phyloP scores from a whole-genome alignment of 2,329 filamentous ascomycete species.

The Colletotrichum navitas region DNA sequence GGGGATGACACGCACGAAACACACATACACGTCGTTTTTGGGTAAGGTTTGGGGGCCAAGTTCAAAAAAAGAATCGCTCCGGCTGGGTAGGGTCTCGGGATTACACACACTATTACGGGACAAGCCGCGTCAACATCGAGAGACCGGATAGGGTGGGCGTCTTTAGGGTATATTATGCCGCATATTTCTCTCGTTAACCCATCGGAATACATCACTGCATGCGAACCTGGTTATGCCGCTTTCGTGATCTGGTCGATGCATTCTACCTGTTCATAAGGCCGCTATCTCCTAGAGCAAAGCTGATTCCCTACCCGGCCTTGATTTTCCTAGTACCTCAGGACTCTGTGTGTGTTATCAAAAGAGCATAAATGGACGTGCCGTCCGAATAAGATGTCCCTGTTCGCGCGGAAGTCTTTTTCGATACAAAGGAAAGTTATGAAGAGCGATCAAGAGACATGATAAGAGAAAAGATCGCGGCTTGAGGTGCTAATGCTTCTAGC shows the following conservation, averaged over 20 bases:
- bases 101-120: conserved; percentile 11
- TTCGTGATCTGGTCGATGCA: not conserved
- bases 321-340: not conserved
- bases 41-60: conserved; percentile 31
- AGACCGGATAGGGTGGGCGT: conserved; percentile 33
- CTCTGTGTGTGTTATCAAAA: not conserved
- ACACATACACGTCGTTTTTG: conserved; percentile 8
- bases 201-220: conserved; percentile 33
- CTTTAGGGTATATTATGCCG: conserved; percentile 35
- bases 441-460: too few relatives aligned
- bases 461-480: not conserved
- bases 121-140: conserved; percentile 34
- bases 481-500: not conserved
- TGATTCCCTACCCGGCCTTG: too few relatives aligned
- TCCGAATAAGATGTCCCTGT: too few relatives aligned
- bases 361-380: not conserved
- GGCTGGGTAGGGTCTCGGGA: conserved; percentile 29
- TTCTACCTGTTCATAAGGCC: not conserved
- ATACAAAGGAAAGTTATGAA: not conserved
- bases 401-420: too few relatives aligned
- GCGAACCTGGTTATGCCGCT: not conserved
- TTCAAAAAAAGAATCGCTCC: conserved; percentile 23
- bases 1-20: not conserved
- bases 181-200: conserved; percentile 34
- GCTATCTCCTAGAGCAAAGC: not conserved